These are phyloP conservation scores for Neoarthrinium moseri DNA, from an alignment of 2,329 filamentous ascomycete genomes.

Conservation along the genomic window DNA sequence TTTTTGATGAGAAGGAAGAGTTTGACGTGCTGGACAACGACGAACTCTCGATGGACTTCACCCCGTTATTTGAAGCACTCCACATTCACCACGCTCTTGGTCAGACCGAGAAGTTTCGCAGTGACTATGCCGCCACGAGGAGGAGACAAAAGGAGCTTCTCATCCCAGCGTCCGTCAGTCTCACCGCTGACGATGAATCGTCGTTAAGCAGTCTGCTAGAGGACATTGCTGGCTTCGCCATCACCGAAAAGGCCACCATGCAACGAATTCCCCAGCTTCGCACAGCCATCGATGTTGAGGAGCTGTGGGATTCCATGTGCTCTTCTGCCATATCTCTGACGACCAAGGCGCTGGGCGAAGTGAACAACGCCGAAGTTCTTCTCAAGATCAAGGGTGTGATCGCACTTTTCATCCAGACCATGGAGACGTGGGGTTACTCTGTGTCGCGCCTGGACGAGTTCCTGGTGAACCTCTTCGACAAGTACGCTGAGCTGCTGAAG, in stretches of 20 bases:
- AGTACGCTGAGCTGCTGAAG: conserved; percentile 90
- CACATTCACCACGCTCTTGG: conserved; percentile 96
- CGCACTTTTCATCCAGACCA: conserved; percentile 94
- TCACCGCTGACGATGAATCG: conserved; percentile 79
- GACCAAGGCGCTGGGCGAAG: conserved; percentile 70
- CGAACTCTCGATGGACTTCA: conserved; percentile 83
- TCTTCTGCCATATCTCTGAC: conserved; percentile 82
- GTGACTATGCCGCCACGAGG: conserved; percentile 89
- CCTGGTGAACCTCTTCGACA: conserved; percentile 85
- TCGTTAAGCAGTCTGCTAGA: conserved; percentile 89
- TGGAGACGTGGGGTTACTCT: conserved; percentile 95
- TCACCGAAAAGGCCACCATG: conserved; percentile 94
- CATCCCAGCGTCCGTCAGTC: conserved; percentile 71
- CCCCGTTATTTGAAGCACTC: conserved; percentile 87
- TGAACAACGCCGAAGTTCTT: conserved; percentile 86
- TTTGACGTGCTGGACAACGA: conserved; percentile 96
- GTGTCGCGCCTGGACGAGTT: conserved; percentile 80
- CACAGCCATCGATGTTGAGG: conserved; percentile 86
- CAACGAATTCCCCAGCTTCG: conserved; percentile 80
- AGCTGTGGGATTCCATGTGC: conserved; percentile 98
- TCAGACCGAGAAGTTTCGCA: conserved; percentile 85
- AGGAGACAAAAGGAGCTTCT: conserved; percentile 89
- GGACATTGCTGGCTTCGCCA: conserved; percentile 92
- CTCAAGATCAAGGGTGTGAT: conserved; percentile 95
- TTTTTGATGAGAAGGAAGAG: conserved; percentile 92